phyloP scores from a whole-genome alignment of 257 asterid genomes.

The Perilla frutescens region DNA sequence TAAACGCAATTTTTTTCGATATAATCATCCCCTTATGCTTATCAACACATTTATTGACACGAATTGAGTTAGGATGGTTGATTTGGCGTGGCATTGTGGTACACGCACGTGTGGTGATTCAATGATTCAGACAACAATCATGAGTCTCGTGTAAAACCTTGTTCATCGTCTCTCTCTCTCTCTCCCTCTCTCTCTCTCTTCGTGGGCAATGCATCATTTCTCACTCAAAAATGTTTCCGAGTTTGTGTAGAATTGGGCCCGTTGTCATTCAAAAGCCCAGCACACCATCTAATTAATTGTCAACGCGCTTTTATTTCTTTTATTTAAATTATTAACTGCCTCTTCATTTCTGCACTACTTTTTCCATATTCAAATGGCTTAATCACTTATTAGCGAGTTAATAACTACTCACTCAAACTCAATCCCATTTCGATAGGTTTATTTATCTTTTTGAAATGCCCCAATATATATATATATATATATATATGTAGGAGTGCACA shows the following conservation, averaged over 20 bases:
- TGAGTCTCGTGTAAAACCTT: constrained; percentile 51
- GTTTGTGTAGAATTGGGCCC: constrained; percentile 37
- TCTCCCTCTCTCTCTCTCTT: background rate
- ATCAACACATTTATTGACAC: too few species aligned
- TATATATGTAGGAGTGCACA: too few species aligned
- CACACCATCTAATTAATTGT: constrained; percentile 37
- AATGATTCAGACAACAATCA: constrained; percentile 35
- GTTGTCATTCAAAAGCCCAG: constrained; percentile 53
- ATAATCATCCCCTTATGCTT: too few species aligned
- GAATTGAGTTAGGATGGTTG: too few species aligned
- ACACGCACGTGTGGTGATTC: constrained; percentile 34
- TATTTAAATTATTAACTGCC: background rate
- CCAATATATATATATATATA: too few species aligned
- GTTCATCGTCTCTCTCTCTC: constrained; percentile 33
- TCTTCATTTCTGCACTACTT: too few species aligned
- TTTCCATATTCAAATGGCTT: too few species aligned
- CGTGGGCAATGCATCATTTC: background rate
- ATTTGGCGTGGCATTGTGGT: background rate
- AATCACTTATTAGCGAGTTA: too few species aligned
- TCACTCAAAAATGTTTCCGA: constrained; percentile 26
- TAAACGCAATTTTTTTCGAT: too few species aligned
- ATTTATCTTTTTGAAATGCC: too few species aligned
- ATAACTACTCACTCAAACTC: too few species aligned
- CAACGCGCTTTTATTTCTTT: background rate
- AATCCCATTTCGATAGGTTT: too few species aligned